Evolutionary conservation across 352 stramenopile species (phyloP), one percentile per base, ranked within the genome.

Genomic region (Pythium insidiosum): DNA sequence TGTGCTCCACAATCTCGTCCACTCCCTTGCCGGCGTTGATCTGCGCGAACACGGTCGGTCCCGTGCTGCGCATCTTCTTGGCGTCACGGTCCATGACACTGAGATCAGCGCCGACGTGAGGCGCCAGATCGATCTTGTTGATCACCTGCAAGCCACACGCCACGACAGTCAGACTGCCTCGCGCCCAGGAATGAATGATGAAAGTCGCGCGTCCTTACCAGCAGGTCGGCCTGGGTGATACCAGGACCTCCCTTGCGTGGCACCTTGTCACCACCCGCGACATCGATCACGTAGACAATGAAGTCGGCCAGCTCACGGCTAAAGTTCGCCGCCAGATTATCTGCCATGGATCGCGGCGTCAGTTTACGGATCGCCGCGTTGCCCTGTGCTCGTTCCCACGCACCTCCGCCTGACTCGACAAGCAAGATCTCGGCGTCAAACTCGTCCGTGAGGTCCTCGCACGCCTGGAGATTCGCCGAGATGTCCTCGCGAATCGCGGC

Each of bases 271-370:
- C 96, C 96, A 20, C 95, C 95, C 15, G 95, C 93, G 22, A 98
- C 95, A 66, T 99, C 96, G 63, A 99, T 98, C 12, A 99, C 96
- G 66, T 99, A 99, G 48, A 99, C 88, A 28, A 97, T 98, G 57
- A 95, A 98, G 74, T 99, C 96, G 5, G 95, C 96, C 12, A 99
- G 71, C 68, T 99, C 96, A 28, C 78, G 71, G 39, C 84, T 97
- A 62, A 98, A 99, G 67, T 98, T 98, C 37, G 96, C 96, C 3
- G 95, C 95, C 39, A 99, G 62, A 64, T 99, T 99, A 61, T 99
- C 96, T 85, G 24, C 11, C 45, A 20, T n/a, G n/a, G n/a, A n/a
- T n/a, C n/a, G n/a, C n/a, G n/a, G n/a, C n/a, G n/a, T n/a, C n/a
- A n/a, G n/a, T n/a, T n/a, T n/a, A n/a, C n/a, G n/a, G n/a, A n/a